Evolutionary conservation across 2,329 filamentous ascomycete genomes (phyloP).

Genomic region (Penicillium sp.): DNA sequence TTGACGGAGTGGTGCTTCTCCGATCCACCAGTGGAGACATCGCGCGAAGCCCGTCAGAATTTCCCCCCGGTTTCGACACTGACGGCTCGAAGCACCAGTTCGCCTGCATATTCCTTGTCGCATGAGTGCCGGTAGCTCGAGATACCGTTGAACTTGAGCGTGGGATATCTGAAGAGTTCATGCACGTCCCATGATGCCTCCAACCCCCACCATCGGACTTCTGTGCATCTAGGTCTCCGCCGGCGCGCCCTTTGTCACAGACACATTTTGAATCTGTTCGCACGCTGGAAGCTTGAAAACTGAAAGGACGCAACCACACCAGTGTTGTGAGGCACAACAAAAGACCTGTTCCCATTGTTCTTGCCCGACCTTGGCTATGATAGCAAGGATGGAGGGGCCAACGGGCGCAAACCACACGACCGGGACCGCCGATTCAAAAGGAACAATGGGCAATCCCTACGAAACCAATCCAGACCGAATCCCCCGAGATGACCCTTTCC

Average conservation of each 20-base stretch:
- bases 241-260: slow-evolving; percentile 23
- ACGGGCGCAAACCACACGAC: slow-evolving; percentile 32
- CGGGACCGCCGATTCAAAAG: slow-evolving; percentile 25
- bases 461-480: slow-evolving; percentile 42
- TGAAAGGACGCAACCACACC: neutral
- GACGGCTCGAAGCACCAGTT: neutral
- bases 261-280: slow-evolving; percentile 8
- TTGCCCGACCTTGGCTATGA: slow-evolving; percentile 27
- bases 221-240: slow-evolving; percentile 23
- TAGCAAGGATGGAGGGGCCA: slow-evolving; percentile 29
- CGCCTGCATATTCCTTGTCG: neutral
- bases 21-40: slow-evolving; percentile 4
- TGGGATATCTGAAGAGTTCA: slow-evolving; percentile 1
- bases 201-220: slow-evolving; percentile 18
- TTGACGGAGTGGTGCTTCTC: slow-evolving; percentile 8
- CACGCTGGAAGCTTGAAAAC: neutral
- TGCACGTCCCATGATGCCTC: slow-evolving; percentile 28
- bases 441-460: slow-evolving; percentile 38
- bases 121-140: neutral
- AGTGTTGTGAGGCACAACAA: neutral
- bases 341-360: neutral
- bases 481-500: slow-evolving; percentile 43
- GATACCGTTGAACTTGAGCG: neutral
- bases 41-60: slow-evolving; percentile 16
- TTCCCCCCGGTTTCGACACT: slow-evolving; percentile 7